A percentile compares a stretch with the other conserved stretches of the same genome.
Conservation (phyloP, 1,284 basidiomycete species). For the Pseudozyma pruni region DNA sequence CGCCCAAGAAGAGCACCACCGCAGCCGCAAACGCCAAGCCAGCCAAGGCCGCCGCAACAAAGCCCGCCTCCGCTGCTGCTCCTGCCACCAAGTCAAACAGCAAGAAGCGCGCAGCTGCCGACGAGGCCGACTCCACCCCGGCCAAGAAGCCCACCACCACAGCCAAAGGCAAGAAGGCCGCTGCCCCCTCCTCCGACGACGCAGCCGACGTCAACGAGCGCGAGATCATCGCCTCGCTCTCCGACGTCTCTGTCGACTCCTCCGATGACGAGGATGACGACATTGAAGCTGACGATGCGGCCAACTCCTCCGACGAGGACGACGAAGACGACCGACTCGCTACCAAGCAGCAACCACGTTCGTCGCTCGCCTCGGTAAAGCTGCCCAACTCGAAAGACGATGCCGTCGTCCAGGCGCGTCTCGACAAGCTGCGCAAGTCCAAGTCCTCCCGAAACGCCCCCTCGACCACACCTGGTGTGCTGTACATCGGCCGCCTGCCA, state of each 20-base stretch:
- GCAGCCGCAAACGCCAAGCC: constrained; percentile 3
- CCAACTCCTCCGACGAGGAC: constrained; percentile 57
- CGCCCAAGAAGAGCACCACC: constrained; percentile 26
- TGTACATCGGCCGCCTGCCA: constrained; percentile 90
- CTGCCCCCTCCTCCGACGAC: background rate
- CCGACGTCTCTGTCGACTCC: constrained; percentile 36
- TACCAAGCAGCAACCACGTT: constrained; percentile 11
- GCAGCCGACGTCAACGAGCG: constrained; percentile 29
- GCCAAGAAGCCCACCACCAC: constrained; percentile 15
- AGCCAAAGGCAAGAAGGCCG: constrained; percentile 18
- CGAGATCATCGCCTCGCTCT: constrained; percentile 37
- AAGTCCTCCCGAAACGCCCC: constrained; percentile 22
- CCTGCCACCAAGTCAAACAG: constrained; percentile 23
- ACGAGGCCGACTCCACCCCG: constrained; percentile 7
- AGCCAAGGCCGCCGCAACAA: constrained; percentile 1
- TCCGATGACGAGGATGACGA: constrained; percentile 28
- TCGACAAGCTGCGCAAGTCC: constrained; percentile 53
- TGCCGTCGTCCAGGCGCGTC: constrained; percentile 50
- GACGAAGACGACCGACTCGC: constrained; percentile 56
- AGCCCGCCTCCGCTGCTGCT: background rate
- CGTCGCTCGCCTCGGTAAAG: constrained; percentile 39
- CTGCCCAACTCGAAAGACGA: constrained; percentile 66
- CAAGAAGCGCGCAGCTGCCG: constrained; percentile 28
- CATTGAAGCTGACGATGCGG: constrained; percentile 30
- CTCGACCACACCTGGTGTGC: constrained; percentile 74